Evolutionary conservation across 2,329 filamentous ascomycete genomes (phyloP), one percentile per base, ranked within the genome.

Genomic region (Aureobasidium sp.): DNA sequence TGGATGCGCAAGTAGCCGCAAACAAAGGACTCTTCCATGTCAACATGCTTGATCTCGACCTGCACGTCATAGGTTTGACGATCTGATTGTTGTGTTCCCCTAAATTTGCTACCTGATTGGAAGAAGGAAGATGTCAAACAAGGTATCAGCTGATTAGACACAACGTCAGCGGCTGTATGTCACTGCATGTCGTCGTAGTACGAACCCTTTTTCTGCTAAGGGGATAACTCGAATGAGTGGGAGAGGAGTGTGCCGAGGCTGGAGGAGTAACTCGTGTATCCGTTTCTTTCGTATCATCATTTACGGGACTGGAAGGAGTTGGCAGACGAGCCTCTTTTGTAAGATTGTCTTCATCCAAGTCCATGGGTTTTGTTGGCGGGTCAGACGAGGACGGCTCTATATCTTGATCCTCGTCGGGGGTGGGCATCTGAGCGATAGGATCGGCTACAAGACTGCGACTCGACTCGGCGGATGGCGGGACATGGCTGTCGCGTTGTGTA

Each of bases 1-100:
- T 97, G 90, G 67, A 99, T 99, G 68, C 90, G 89, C 66, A 99
- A 80, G 74, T 97, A 97, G 53, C 94, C 94, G 72, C 93, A 97
- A 7, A 99, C 81, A 70, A 93, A 97, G 6, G 92, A 97, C 73
- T 97, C 91, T 61, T 87, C 84, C 82, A 97, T 88, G 72, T 97
- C 91, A 48, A 97, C 91, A 76, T 97, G 88, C 76, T 97, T 96
- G 68, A 99, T 91, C 72, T 97, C 92, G 2, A 99, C 94, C 70
- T 97, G 89, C 0, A 99, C 94, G 65, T 96, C 91, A 73, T 99
- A 99, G 11, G 90, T 84, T 72, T 96, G 91, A 64, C 89, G 85
- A 72, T 97, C 93, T 2, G 93, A 97, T 72, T 93, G 89, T 71
- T 99, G 94, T 15, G 89, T 96, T 62, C 94, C 94, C 63, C 84